These are phyloP conservation scores for Naematelia aurantialba DNA, from an alignment of 768 basidiomycete species.

Conservation along the genomic window DNA sequence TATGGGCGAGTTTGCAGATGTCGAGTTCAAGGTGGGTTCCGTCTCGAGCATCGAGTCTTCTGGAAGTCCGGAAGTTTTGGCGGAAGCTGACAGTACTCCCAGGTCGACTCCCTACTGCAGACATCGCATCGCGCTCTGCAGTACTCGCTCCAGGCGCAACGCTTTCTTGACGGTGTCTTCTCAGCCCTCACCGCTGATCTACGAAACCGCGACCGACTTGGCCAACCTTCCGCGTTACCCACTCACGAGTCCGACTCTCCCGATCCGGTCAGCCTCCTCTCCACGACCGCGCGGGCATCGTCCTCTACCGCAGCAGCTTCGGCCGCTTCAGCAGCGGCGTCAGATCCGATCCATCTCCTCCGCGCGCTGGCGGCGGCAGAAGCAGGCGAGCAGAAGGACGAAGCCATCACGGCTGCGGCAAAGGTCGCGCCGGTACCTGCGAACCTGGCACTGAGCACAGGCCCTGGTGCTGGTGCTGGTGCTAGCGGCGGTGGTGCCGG, in stretches of 20 bases:
- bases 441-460: neutral
- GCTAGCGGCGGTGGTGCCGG: neutral
- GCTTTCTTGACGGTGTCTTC: conserved; percentile 50
- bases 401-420: conserved; percentile 28
- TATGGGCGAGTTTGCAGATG: conserved; percentile 44
- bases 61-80: neutral
- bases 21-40: conserved; percentile 47
- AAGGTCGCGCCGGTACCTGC: conserved; percentile 21
- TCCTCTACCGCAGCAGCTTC: conserved; percentile 2
- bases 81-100: neutral
- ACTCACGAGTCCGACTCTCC: conserved; percentile 18
- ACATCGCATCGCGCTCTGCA: conserved; percentile 42
- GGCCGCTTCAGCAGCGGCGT: neutral
- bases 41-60: neutral
- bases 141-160: conserved; percentile 39
- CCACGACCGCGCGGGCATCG: conserved; percentile 10
- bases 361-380: conserved; percentile 41
- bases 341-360: conserved; percentile 42
- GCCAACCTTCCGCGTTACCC: neutral
- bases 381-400: conserved; percentile 23
- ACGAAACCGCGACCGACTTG: conserved; percentile 19
- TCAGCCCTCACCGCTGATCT: conserved; percentile 42
- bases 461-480: neutral
- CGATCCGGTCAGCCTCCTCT: conserved; percentile 28
- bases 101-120: conserved; percentile 47